Conservation (phyloP, 352 stramenopile genomes). For the Phytophthora melonis region DNA sequence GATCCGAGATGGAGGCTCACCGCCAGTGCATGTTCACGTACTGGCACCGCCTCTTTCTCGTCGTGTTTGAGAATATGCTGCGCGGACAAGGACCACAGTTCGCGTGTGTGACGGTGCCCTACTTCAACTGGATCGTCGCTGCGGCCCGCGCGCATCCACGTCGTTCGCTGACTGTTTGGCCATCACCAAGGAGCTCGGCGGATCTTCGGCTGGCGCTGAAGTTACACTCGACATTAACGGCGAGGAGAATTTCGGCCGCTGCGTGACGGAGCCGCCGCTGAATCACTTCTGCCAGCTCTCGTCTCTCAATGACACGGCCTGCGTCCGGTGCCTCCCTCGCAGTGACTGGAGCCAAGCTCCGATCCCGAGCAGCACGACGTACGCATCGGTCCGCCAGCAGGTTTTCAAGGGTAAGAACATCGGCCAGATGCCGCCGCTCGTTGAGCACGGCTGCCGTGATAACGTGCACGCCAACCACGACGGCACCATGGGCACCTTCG, state of each 20-base stretch:
- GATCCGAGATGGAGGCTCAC: constrained; percentile 23
- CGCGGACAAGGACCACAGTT: constrained; percentile 58
- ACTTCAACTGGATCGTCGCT: constrained; percentile 80
- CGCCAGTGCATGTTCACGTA: constrained; percentile 79
- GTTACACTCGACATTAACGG: constrained; percentile 58
- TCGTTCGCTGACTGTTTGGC: constrained; percentile 58
- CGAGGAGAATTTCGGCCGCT: constrained; percentile 42
- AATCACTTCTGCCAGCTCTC: constrained; percentile 68
- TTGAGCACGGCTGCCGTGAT: constrained; percentile 71
- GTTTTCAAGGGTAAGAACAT: constrained; percentile 63
- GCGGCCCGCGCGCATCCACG: constrained; percentile 53
- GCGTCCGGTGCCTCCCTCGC: constrained; percentile 60
- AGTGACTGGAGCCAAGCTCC: constrained; percentile 41
- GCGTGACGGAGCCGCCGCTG: constrained; percentile 44
- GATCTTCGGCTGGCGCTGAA: constrained; percentile 29
- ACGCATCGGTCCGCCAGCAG: constrained; percentile 57
- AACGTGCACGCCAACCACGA: constrained; percentile 63
- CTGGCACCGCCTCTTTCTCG: constrained; percentile 78
- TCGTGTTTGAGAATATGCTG: constrained; percentile 87
- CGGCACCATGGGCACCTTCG: constrained; percentile 57
- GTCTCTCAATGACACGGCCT: constrained; percentile 27
- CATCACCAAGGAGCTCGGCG: constrained; percentile 53
- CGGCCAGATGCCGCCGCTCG: constrained; percentile 50
- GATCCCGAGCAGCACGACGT: constrained; percentile 50
- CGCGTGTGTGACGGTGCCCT: constrained; percentile 80